Conservation (phyloP, 2,329 filamentous ascomycete species). For the Sclerotinia nivalis region DNA sequence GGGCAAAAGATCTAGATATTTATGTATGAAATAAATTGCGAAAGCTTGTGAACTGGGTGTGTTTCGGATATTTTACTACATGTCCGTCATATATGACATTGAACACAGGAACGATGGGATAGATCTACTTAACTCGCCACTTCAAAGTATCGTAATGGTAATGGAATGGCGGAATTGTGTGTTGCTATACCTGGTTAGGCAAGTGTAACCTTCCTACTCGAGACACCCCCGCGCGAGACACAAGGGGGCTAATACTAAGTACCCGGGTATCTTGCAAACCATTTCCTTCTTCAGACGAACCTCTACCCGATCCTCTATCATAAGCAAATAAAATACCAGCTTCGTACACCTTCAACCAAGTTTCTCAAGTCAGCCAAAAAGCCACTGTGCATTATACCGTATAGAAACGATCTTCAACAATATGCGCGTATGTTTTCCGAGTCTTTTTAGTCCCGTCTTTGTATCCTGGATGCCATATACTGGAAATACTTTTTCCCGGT, state of each 20-base stretch:
- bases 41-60: too few species aligned
- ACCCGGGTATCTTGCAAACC: background rate
- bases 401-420: background rate
- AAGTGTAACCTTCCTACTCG: slow-evolving; percentile 13
- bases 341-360: background rate
- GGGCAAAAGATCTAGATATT: too few species aligned
- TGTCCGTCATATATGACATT: too few species aligned
- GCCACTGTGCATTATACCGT: background rate
- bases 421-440: background rate
- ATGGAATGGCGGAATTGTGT: slow-evolving; percentile 15
- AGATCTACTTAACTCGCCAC: background rate
- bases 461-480: background rate
- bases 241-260: background rate
- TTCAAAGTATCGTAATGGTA: too few species aligned
- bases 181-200: slow-evolving; percentile 4
- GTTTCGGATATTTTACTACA: too few species aligned
- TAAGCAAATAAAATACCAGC: background rate
- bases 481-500: background rate
- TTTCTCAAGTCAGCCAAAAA: background rate
- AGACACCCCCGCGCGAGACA: background rate
- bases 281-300: background rate
- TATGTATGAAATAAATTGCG: too few species aligned
- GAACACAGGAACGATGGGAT: background rate
- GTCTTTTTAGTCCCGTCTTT: background rate
- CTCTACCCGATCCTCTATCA: background rate